Conservation (phyloP, 768 basidiomycete genomes). For the Sistotremastrum niveocremeum region DNA sequence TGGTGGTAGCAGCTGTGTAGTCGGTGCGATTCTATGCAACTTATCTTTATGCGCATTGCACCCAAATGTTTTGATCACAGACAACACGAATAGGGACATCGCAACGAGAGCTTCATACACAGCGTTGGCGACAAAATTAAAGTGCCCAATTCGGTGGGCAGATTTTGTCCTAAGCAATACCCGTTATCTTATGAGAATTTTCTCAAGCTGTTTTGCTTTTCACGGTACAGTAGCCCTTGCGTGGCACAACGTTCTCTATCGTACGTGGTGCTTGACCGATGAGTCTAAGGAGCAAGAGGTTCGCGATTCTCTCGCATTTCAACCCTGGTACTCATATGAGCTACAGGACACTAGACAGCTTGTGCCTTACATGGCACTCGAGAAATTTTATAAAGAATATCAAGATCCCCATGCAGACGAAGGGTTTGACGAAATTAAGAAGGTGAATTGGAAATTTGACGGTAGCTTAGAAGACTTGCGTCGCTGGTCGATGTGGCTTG, state of each 20-base stretch:
- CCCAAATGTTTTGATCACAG: constrained; percentile 22
- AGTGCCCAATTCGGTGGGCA: constrained; percentile 42
- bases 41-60: background rate
- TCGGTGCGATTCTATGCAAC: constrained; percentile 37
- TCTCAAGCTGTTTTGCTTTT: constrained; percentile 58
- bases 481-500: constrained; percentile 74
- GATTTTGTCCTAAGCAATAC: background rate
- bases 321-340: background rate
- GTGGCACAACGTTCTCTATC: constrained; percentile 89
- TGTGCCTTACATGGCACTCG: constrained; percentile 48
- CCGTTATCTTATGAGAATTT: background rate
- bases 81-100: constrained; percentile 82
- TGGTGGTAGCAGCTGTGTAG: constrained; percentile 52
- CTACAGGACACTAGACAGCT: constrained; percentile 35
- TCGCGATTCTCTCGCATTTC: background rate
- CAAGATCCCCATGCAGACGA: constrained; percentile 56
- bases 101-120: constrained; percentile 61
- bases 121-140: constrained; percentile 42
- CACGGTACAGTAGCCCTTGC: constrained; percentile 66
- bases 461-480: constrained; percentile 58
- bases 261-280: constrained; percentile 33
- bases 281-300: constrained; percentile 6
- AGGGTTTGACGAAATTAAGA: constrained; percentile 65
- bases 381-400: constrained; percentile 41
- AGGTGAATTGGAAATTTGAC: constrained; percentile 69